A percentile compares a stretch with the other conserved stretches of the same genome.
These are phyloP conservation scores for Spencermartinsiella ligniputridi DNA, from an alignment of 1,139 yeast species.

Conservation along the genomic window DNA sequence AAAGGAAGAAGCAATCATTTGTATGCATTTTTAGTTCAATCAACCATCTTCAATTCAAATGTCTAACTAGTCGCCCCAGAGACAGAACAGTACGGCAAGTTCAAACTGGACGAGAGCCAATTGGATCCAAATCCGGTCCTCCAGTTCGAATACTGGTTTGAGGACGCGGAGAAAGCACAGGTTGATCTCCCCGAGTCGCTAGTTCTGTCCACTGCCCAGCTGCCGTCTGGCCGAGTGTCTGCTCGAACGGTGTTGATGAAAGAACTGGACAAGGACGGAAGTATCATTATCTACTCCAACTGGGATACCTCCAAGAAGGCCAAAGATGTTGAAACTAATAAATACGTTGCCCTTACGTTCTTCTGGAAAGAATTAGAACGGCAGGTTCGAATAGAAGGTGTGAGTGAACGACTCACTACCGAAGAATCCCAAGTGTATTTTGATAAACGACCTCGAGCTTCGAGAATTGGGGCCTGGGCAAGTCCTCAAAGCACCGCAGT, in stretches of 20 bases:
- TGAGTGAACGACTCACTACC: constrained; percentile 64
- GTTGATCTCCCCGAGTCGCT: constrained; percentile 73
- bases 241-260: constrained; percentile 80
- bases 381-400: constrained; percentile 90
- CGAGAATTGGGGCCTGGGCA: constrained; percentile 96
- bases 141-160: constrained; percentile 82
- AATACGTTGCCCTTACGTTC: constrained; percentile 78
- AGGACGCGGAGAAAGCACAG: constrained; percentile 58
- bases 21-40: constrained; percentile 8
- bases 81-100: constrained; percentile 82
- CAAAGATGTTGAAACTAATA: constrained; percentile 63
- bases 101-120: constrained; percentile 51
- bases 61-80: constrained; percentile 61
- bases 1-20: constrained; percentile 14
- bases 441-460: constrained; percentile 84
- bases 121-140: constrained; percentile 58
- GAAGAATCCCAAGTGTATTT: constrained; percentile 77
- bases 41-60: not conserved
- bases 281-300: constrained; percentile 81
- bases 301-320: constrained; percentile 86
- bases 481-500: constrained; percentile 77
- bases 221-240: constrained; percentile 86
- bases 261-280: constrained; percentile 77
- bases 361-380: constrained; percentile 91
- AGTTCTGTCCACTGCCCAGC: constrained; percentile 76